A percentile compares a stretch with the other conserved stretches of the same genome.
phyloP scores from a whole-genome alignment of 1,284 basidiomycete species.

The Tetrapyrgos nigripes region DNA sequence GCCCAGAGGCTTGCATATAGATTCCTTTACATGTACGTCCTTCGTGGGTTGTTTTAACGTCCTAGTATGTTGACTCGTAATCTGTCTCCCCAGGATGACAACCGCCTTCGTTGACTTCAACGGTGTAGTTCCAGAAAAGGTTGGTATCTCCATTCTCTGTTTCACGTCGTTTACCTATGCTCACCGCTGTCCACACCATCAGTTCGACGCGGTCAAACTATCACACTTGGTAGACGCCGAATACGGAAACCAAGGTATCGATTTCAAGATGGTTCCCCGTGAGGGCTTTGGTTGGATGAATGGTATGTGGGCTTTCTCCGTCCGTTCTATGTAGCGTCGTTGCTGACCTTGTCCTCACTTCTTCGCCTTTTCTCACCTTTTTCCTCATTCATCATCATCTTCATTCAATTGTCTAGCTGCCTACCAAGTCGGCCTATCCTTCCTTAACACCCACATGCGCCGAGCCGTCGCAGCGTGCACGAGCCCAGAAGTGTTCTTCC shows the following conservation, averaged over 20 bases:
- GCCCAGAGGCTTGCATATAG: constrained; percentile 94
- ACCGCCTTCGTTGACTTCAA: constrained; percentile 95
- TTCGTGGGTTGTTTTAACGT: neutral
- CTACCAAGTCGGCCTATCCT: constrained; percentile 94
- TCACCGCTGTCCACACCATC: constrained; percentile 14
- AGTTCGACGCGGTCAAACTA: constrained; percentile 96
- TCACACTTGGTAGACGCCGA: constrained; percentile 97
- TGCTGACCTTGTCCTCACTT: too few species aligned
- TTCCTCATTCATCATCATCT: constrained; percentile 1
- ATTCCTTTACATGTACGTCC: constrained; percentile 91
- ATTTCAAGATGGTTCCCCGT: constrained; percentile 95
- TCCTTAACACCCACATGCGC: constrained; percentile 92
- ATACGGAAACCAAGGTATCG: constrained; percentile 98
- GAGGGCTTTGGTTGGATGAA: constrained; percentile 99
- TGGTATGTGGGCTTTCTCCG: constrained; percentile 47
- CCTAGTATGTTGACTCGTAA: neutral
- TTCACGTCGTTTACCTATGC: neutral
- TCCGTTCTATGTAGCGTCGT: too few species aligned
- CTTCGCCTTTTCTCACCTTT: too few species aligned
- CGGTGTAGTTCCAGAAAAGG: constrained; percentile 97
- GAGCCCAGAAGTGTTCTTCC: constrained; percentile 90
- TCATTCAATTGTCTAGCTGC: constrained; percentile 64
- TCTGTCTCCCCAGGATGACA: constrained; percentile 71
- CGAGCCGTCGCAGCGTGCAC: constrained; percentile 94
- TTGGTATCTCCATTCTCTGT: constrained; percentile 31